phyloP scores from a whole-genome alignment of 73 alveolate species.

The Strombidium stylifer region DNA sequence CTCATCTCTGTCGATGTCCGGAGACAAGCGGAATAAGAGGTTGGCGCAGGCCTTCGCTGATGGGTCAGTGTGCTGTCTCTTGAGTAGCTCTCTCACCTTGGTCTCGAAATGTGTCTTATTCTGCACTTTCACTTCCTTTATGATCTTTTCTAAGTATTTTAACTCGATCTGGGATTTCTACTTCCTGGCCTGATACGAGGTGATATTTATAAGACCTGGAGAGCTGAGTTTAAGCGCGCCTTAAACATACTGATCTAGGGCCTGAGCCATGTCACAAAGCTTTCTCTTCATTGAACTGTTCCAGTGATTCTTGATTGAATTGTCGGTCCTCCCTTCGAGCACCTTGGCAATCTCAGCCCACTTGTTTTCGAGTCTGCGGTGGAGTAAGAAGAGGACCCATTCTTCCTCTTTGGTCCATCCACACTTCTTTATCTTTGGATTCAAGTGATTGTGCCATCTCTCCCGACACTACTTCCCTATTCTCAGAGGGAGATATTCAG shows the following conservation, averaged over 20 bases:
- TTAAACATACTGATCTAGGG: constrained; percentile 10
- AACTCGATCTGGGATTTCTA: not conserved
- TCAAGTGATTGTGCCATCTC: constrained; percentile 98
- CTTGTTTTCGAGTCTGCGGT: constrained; percentile 87
- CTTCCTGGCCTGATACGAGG: not conserved
- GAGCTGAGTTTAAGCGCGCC: not conserved
- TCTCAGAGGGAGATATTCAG: constrained; percentile 95
- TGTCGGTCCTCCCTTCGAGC: constrained; percentile 93
- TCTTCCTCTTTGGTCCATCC: constrained; percentile 99
- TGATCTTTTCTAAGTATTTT: not conserved
- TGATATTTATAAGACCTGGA: not conserved
- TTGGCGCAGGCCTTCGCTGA: constrained; percentile 25
- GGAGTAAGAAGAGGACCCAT: constrained; percentile 94
- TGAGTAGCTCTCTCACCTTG: constrained; percentile 35
- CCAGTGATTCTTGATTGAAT: constrained; percentile 92
- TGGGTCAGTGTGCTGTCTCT: constrained; percentile 29
- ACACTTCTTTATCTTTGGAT: constrained; percentile 94
- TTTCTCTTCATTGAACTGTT: constrained; percentile 84
- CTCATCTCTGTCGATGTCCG: too few species aligned
- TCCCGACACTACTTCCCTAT: constrained; percentile 98
- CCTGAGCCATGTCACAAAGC: constrained; percentile 43
- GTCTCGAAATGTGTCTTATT: constrained; percentile 35
- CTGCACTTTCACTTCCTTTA: constrained; percentile 32
- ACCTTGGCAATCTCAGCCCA: constrained; percentile 95
- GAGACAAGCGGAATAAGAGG: constrained; percentile 20